Evolutionary conservation across 78 protist species (phyloP), one percentile per base, ranked within the genome.

Genomic region (Dictyostelium capitatum): DNA sequence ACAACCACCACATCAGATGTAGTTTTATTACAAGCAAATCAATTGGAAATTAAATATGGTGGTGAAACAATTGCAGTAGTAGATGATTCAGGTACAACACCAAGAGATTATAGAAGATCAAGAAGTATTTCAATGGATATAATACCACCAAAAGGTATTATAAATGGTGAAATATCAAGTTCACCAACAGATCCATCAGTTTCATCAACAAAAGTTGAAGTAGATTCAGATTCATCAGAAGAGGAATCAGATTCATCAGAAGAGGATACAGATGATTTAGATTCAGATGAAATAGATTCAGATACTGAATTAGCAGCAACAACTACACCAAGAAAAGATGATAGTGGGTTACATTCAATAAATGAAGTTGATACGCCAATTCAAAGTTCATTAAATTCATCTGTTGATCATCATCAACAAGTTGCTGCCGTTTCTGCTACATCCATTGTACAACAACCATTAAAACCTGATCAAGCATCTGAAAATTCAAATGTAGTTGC

Each of bases 61-160:
- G 73, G 53, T 28, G 48, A 81, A 28, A 50, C 89, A 17, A 64
- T 69, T 43, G 74, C 25, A 6, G 74, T 80, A 2, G 54, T 56
- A 3, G 47, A 32, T 8, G 72, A 81, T 28, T n/a, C 62, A 28
- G 20, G n/a, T 7, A 32, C 17, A 65, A 46, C 72, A 8, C 72
- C 89, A 37, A 56, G 75, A 46, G 75, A 62, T 50, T 80, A 67
- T 19, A 67, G 90, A 70, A 47, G 90, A 41, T 82, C 90, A 11
- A 67, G 90, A 73, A 43, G 62, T 30, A 83, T 83, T 7, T 73
- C 82, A 43, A 54, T 81, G 56, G 80, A 73, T 8, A 43, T 25
- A 57, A 54, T 83, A 19, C 80, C 78, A 73, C 43, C 43, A 37
- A 37, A 37, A 37, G 43, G 43, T 37, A 15, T 15, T 23, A 9